Evolutionary conservation across 768 basidiomycete genomes (phyloP).

Genomic region (Leucosporidium scottii): DNA sequence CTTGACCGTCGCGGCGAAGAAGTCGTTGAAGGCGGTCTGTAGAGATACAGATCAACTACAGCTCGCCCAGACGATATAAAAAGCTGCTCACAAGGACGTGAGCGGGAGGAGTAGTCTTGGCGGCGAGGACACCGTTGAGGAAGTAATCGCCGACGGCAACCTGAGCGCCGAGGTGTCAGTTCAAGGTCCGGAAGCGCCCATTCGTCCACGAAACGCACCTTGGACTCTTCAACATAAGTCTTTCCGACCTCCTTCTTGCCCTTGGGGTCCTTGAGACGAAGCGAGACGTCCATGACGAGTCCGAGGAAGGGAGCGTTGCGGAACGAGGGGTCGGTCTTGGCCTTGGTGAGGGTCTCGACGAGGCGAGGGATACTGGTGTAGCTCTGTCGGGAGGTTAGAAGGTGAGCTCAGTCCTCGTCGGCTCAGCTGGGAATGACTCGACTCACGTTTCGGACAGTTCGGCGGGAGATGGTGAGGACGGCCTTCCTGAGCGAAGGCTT

Average conservation of each 20-base stretch:
- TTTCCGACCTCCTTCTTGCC: conserved; percentile 46
- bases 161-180: conserved; percentile 42
- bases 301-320: conserved; percentile 55
- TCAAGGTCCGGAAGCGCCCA: not conserved
- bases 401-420: not conserved
- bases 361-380: conserved; percentile 2
- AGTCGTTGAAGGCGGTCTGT: conserved; percentile 35
- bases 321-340: conserved; percentile 24
- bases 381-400: not conserved
- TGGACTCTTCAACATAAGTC: conserved; percentile 46
- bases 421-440: not conserved
- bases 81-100: conserved; percentile 49
- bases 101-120: conserved; percentile 55
- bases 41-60: not conserved
- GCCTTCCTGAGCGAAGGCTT: conserved; percentile 59
- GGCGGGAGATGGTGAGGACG: conserved; percentile 55
- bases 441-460: conserved; percentile 61
- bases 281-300: conserved; percentile 47
- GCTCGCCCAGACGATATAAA: not conserved
- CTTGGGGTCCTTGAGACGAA: conserved; percentile 20
- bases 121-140: conserved; percentile 56
- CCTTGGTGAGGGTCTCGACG: conserved; percentile 11
- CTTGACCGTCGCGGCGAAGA: conserved; percentile 30
- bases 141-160: conserved; percentile 58
- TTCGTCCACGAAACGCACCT: conserved; percentile 37